Conservation (phyloP, 2,329 filamentous ascomycete species). For the Aspergillus luchuensis region DNA sequence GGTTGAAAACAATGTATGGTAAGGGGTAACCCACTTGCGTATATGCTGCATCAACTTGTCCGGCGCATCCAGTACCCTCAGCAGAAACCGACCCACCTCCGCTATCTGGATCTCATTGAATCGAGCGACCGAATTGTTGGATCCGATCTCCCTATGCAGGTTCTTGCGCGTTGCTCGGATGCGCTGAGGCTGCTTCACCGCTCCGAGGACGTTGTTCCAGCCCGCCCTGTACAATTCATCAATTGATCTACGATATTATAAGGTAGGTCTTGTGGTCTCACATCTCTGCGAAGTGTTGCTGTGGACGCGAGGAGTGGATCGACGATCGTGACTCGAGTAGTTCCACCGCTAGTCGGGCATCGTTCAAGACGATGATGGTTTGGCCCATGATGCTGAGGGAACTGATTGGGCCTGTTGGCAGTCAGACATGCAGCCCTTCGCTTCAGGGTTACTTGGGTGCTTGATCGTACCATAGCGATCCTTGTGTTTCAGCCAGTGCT, state of each 20-base stretch:
- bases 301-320: conserved; percentile 27
- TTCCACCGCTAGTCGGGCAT: conserved; percentile 29
- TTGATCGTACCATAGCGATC: conserved; percentile 32
- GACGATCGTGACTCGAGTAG: conserved; percentile 34
- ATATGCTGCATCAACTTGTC: conserved; percentile 45
- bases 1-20: background rate
- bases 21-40: conserved; percentile 21
- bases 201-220: conserved; percentile 39
- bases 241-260: background rate
- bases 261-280: conserved; percentile 19
- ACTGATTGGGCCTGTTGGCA: conserved; percentile 30
- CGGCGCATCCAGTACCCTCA: conserved; percentile 45
- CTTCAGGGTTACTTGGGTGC: no score
- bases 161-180: conserved; percentile 49
- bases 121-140: conserved; percentile 40
- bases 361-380: conserved; percentile 36
- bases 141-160: conserved; percentile 47
- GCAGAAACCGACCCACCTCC: conserved; percentile 47
- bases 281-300: conserved; percentile 34
- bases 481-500: conserved; percentile 46
- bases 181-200: conserved; percentile 36
- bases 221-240: conserved; percentile 26
- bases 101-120: conserved; percentile 46
- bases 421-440: no score
- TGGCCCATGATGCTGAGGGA: conserved; percentile 36